These are phyloP conservation scores for Microcyclospora tardicrescens DNA, from an alignment of 2,329 filamentous ascomycete species.

Conservation along the genomic window DNA sequence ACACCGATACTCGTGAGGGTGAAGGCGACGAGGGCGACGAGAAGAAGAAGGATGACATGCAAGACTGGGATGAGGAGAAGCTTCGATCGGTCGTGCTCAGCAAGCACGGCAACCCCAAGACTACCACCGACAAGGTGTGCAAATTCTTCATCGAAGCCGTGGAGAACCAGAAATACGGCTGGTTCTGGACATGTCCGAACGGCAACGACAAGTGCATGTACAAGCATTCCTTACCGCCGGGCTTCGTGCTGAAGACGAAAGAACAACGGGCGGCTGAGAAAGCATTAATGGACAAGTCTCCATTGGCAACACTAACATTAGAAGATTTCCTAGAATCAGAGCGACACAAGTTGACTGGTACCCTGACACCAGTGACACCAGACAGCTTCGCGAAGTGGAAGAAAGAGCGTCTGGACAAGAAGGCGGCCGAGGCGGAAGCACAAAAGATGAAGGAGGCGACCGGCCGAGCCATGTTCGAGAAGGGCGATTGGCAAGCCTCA, in stretches of 20 bases:
- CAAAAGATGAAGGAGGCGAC: slow-evolving; percentile 89
- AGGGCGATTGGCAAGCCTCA: slow-evolving; percentile 72
- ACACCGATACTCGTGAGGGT: slow-evolving; percentile 65
- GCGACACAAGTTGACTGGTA: slow-evolving; percentile 86
- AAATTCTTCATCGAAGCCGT: slow-evolving; percentile 96
- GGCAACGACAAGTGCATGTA: slow-evolving; percentile 98
- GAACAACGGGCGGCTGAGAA: slow-evolving; percentile 94
- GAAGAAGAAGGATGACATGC: slow-evolving; percentile 85
- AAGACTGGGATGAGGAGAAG: slow-evolving; percentile 97
- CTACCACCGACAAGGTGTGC: slow-evolving; percentile 96
- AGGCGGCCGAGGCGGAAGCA: slow-evolving; percentile 83
- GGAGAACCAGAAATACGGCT: slow-evolving; percentile 96
- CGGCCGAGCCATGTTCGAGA: slow-evolving; percentile 88
- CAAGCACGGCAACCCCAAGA: slow-evolving; percentile 95
- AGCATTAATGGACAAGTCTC: slow-evolving; percentile 88
- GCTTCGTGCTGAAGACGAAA: slow-evolving; percentile 94
- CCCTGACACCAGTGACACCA: slow-evolving; percentile 80
- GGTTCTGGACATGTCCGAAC: slow-evolving; percentile 98
- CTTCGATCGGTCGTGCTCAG: slow-evolving; percentile 77
- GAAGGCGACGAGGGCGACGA: slow-evolving; percentile 56
- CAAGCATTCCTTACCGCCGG: slow-evolving; percentile 84
- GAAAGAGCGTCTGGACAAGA: slow-evolving; percentile 86
- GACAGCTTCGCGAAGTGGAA: slow-evolving; percentile 97
- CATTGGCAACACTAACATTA: slow-evolving; percentile 82
- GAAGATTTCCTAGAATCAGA: slow-evolving; percentile 97